Evolutionary conservation across 1,284 basidiomycete genomes (phyloP).

Genomic region (Microbotryomycetes sp.): DNA sequence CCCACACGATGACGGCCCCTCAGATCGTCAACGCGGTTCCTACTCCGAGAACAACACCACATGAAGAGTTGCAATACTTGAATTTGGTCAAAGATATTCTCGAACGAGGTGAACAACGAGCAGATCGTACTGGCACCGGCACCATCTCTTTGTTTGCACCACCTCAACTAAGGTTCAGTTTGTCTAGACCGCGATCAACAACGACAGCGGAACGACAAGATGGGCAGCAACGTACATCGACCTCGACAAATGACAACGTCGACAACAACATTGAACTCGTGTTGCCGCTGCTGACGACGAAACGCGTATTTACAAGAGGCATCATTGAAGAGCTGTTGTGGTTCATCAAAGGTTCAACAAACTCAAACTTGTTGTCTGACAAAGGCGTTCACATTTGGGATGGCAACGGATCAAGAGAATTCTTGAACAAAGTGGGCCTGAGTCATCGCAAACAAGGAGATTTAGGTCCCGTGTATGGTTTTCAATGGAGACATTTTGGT

Average conservation of each 20-base stretch:
- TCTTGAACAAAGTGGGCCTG: conserved; percentile 76
- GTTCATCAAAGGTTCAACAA: conserved; percentile 84
- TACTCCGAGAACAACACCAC: neutral
- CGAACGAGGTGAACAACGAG: conserved; percentile 62
- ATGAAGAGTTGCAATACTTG: conserved; percentile 80
- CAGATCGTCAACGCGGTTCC: neutral
- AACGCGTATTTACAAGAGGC: conserved; percentile 84
- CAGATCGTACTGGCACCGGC: conserved; percentile 88
- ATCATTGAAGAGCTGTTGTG: conserved; percentile 93
- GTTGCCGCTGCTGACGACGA: conserved; percentile 88
- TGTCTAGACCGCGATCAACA: conserved; percentile 54
- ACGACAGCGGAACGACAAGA: conserved; percentile 46
- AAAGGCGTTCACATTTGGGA: conserved; percentile 96
- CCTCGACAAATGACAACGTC: neutral
- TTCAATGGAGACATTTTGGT: conserved; percentile 98
- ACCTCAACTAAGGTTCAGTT: conserved; percentile 75
- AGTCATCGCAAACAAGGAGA: conserved; percentile 82
- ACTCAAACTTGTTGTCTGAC: conserved; percentile 67
- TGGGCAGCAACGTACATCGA: neutral
- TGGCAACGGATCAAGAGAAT: conserved; percentile 84
- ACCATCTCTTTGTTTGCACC: conserved; percentile 86
- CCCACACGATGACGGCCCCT: neutral
- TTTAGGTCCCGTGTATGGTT: conserved; percentile 85
- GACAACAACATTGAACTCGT: conserved; percentile 23
- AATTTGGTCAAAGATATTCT: conserved; percentile 70